phyloP scores from a whole-genome alignment of 352 stramenopile genomes.

The Globisporangium parvum region DNA sequence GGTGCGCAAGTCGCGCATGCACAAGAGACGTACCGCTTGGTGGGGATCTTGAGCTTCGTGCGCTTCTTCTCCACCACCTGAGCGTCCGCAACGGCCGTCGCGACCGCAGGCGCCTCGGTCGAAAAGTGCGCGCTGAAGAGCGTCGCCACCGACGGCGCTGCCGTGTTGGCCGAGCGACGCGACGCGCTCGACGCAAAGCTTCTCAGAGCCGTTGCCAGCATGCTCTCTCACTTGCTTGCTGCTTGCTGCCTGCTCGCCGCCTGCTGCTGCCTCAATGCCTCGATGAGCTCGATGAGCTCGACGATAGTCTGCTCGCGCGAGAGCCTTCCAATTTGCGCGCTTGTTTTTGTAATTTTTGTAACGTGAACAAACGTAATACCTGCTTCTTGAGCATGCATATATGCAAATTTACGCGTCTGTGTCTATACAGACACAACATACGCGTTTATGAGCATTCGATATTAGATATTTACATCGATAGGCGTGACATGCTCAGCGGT shows the following conservation, averaged over 20 bases:
- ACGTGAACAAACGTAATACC: background rate
- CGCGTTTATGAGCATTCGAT: background rate
- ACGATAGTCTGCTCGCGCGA: constrained; percentile 1
- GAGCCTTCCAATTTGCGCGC: background rate
- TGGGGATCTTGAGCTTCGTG: constrained; percentile 79
- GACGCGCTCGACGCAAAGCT: constrained; percentile 31
- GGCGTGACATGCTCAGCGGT: too few relatives aligned
- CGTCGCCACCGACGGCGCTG: constrained; percentile 9
- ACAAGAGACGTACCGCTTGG: constrained; percentile 46
- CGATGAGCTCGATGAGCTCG: background rate
- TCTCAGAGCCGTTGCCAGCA: constrained; percentile 57
- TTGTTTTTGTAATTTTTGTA: background rate
- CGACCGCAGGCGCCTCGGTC: constrained; percentile 15
- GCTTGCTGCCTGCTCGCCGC: background rate
- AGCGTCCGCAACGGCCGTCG: constrained; percentile 8
- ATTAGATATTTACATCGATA: background rate
- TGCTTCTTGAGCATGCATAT: background rate
- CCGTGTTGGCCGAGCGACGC: constrained; percentile 12
- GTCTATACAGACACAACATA: background rate
- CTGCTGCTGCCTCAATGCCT: background rate
- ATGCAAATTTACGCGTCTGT: background rate
- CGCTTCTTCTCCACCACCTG: constrained; percentile 30
- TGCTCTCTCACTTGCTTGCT: constrained; percentile 13
- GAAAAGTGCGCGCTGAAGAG: constrained; percentile 42
- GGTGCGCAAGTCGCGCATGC: too few relatives aligned